Evolutionary conservation across 1,284 basidiomycete species (phyloP).

Genomic region (Cutaneotrichosporon sp.): DNA sequence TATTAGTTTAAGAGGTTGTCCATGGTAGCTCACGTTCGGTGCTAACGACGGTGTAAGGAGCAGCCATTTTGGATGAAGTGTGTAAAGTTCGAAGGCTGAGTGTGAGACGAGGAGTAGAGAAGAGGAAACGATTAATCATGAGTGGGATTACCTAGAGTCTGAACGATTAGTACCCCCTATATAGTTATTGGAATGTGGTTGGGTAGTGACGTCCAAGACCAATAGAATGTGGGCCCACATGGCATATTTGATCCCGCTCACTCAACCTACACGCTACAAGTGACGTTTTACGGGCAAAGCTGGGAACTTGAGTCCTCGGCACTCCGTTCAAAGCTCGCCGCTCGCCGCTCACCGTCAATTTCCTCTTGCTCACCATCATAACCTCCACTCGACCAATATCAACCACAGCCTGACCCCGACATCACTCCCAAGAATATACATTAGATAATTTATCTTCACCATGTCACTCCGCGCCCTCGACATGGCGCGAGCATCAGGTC

Average conservation of each 20-base stretch:
- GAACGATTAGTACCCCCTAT: no score
- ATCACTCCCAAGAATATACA: no score
- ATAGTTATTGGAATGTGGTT: not conserved
- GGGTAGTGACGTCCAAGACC: not conserved
- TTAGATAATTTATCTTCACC: not conserved
- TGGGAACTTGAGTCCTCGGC: not conserved
- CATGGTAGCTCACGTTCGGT: constrained; percentile 41
- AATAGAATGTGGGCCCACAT: not conserved
- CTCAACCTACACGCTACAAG: fast-evolving
- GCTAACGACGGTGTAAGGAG: constrained; percentile 51
- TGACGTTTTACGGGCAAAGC: not conserved
- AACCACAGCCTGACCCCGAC: not conserved
- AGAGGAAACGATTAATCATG: constrained; percentile 2
- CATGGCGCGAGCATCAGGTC: not conserved
- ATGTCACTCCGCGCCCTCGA: constrained; percentile 14
- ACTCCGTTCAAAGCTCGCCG: not conserved
- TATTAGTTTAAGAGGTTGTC: constrained; percentile 11
- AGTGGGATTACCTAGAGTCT: no score
- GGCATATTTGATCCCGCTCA: constrained; percentile 9
- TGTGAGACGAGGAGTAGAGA: not conserved
- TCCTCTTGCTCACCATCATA: not conserved
- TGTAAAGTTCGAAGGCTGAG: constrained; percentile 12
- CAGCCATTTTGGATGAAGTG: constrained; percentile 29
- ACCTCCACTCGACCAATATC: not conserved
- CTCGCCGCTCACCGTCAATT: not conserved